These are phyloP conservation scores for Alternaria novae-zelandiae DNA, from an alignment of 2,329 filamentous ascomycete genomes.

Conservation along the genomic window DNA sequence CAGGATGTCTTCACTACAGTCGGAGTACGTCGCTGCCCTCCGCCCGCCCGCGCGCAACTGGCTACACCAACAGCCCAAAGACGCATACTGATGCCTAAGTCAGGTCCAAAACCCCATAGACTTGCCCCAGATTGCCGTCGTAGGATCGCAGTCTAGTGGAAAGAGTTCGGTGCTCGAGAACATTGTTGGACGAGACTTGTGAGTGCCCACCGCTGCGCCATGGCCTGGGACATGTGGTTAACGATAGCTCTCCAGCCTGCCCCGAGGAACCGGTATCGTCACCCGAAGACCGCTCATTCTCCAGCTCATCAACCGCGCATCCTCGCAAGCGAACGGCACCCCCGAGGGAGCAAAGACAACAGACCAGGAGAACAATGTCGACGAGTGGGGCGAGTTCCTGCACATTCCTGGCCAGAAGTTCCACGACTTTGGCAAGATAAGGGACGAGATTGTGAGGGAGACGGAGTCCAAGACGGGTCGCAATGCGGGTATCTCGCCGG, in stretches of 20 bases:
- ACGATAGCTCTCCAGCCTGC: conserved; percentile 67
- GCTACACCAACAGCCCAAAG: conserved; percentile 12
- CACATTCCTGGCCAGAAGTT: conserved; percentile 98
- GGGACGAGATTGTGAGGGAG: conserved; percentile 95
- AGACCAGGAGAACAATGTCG: conserved; percentile 87
- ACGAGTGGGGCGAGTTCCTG: conserved; percentile 99
- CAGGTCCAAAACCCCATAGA: conserved; percentile 99
- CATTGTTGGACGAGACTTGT: conserved; percentile 99
- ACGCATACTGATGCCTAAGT: conserved; percentile 39
- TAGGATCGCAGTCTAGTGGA: conserved; percentile 97
- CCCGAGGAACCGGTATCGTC: conserved; percentile 96
- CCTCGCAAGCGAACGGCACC: conserved; percentile 71
- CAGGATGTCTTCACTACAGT: conserved; percentile 99
- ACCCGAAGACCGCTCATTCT: conserved; percentile 94
- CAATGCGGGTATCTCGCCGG: conserved; percentile 95
- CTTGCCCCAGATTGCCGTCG: conserved; percentile 95
- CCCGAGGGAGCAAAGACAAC: conserved; percentile 66
- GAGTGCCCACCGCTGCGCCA: conserved; percentile 52
- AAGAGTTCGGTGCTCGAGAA: conserved; percentile 99
- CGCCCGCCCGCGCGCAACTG: background rate
- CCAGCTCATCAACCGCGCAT: conserved; percentile 90
- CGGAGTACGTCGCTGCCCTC: conserved; percentile 64
- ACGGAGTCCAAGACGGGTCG: conserved; percentile 95
- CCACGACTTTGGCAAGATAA: conserved; percentile 96
- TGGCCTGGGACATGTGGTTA: conserved; percentile 28